Conservation (phyloP, 495 filamentous ascomycete species). For the Cercophora newfieldiana region DNA sequence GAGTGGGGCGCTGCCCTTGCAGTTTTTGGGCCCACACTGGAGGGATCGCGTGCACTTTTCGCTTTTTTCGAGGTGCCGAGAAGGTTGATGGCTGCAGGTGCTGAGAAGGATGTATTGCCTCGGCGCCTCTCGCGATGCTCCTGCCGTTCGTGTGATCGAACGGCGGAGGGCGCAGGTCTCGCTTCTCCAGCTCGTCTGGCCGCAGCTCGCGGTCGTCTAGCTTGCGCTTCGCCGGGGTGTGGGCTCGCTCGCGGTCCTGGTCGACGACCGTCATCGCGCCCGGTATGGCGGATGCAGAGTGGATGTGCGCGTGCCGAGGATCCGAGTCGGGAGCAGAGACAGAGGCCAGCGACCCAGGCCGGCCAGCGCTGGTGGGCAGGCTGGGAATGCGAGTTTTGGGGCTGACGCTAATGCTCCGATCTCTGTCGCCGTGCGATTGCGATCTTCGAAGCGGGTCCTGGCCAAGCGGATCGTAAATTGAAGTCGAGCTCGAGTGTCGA, state of each 20-base stretch:
- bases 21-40: constrained; percentile 49
- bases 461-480: constrained; percentile 41
- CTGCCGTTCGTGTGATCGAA: constrained; percentile 46
- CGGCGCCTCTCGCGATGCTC: constrained; percentile 17
- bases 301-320: constrained; percentile 36
- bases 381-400: constrained; percentile 62
- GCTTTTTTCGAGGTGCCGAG: constrained; percentile 35
- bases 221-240: constrained; percentile 54
- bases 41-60: constrained; percentile 34
- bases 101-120: constrained; percentile 18
- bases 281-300: constrained; percentile 32
- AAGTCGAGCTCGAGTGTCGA: constrained; percentile 47
- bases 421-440: constrained; percentile 53
- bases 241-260: constrained; percentile 30
- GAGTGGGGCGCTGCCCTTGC: constrained; percentile 28
- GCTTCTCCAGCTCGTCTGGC: constrained; percentile 46
- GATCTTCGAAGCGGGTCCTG: constrained; percentile 37
- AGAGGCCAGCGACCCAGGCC: no score
- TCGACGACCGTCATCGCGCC: constrained; percentile 9
- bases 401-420: constrained; percentile 62
- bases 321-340: constrained; percentile 45
- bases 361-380: constrained; percentile 47
- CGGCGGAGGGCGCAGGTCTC: constrained; percentile 42
- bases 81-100: constrained; percentile 29
- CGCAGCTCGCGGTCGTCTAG: constrained; percentile 51